Evolutionary conservation across 495 filamentous ascomycete species (phyloP).

Genomic region (Viridothelium virens): DNA sequence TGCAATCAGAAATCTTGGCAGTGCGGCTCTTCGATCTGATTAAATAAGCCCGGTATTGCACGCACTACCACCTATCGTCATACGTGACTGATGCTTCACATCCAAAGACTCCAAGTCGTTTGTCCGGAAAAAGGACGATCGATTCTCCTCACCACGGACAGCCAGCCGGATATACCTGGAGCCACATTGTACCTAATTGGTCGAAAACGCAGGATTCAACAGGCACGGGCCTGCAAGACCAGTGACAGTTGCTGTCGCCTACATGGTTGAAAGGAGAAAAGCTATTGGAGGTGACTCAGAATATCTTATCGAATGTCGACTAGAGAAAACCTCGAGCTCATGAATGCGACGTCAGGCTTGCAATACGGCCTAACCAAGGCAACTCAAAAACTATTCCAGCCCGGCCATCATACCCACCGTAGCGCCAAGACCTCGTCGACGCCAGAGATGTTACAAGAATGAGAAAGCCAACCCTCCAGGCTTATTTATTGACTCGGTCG

Average conservation of each 20-base stretch:
- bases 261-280: not conserved
- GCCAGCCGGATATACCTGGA: too few species aligned
- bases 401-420: not conserved
- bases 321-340: not conserved
- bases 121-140: too few species aligned
- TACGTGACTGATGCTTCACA: not conserved
- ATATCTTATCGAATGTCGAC: not conserved
- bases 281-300: not conserved
- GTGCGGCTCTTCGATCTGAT: too few species aligned
- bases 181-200: too few species aligned
- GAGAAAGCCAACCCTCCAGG: not conserved
- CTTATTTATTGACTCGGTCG: not conserved
- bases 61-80: too few species aligned
- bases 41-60: too few species aligned
- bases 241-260: too few species aligned
- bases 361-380: not conserved
- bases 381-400: not conserved
- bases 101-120: not conserved
- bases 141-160: too few species aligned
- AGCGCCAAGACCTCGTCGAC: not conserved
- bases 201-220: too few species aligned
- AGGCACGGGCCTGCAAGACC: too few species aligned
- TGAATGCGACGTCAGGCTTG: not conserved
- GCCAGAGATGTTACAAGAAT: conserved; percentile 5
- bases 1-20: too few species aligned